Conservation (phyloP, 2,329 filamentous ascomycete genomes). For the Trichoderma sp. region DNA sequence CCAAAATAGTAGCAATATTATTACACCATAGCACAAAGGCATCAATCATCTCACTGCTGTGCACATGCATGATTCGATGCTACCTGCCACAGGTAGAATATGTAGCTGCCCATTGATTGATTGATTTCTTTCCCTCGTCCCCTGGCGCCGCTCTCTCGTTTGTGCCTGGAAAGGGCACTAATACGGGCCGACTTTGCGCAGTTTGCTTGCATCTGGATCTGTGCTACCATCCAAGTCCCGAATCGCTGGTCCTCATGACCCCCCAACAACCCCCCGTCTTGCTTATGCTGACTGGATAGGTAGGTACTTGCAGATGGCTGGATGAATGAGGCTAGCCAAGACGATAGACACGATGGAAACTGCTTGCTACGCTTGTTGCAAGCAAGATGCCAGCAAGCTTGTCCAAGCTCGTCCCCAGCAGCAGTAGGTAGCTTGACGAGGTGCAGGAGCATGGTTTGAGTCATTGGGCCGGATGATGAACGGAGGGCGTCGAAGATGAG, state of each 20-base stretch:
- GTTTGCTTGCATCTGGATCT: not conserved
- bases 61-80: too few relatives aligned
- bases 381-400: not conserved
- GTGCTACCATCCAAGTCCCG: conserved; percentile 9
- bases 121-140: not conserved
- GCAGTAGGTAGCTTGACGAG: not conserved
- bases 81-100: too few relatives aligned
- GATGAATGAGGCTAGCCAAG: not conserved
- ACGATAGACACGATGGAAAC: not conserved
- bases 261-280: not conserved
- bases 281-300: not conserved
- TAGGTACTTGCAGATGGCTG: not conserved
- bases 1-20: not conserved
- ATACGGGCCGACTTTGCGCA: conserved; percentile 4
- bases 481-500: not conserved
- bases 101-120: not conserved
- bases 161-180: not conserved
- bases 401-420: not conserved
- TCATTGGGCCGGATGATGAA: not conserved
- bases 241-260: not conserved
- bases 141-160: not conserved
- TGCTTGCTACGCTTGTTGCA: not conserved
- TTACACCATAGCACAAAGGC: not conserved
- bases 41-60: not conserved
- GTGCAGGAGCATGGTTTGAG: not conserved